A percentile compares a stretch with the other conserved stretches of the same genome.
These are phyloP conservation scores for Vanrija pseudolonga DNA, from an alignment of 1,284 basidiomycete genomes.

Conservation along the genomic window DNA sequence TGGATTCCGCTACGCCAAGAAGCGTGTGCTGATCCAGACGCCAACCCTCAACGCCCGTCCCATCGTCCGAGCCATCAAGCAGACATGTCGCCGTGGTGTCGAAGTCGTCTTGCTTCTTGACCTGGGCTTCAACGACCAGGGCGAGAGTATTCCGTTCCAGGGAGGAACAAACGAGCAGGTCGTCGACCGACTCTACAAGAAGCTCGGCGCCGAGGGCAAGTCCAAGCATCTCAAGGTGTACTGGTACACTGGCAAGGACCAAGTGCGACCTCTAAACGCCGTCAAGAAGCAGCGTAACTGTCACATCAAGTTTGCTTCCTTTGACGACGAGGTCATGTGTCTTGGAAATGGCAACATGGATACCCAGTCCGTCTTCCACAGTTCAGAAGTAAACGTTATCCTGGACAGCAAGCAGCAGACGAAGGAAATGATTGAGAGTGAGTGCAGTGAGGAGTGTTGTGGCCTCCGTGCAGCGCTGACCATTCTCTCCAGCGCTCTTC, in stretches of 20 bases:
- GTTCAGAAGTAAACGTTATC: constrained; percentile 72
- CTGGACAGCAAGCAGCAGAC: constrained; percentile 63
- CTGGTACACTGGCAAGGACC: constrained; percentile 59
- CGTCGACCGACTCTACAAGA: constrained; percentile 61
- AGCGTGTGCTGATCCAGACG: constrained; percentile 70
- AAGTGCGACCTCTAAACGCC: constrained; percentile 67
- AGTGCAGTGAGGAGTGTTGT: too few species aligned
- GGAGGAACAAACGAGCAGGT: constrained; percentile 78
- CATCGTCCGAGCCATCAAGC: constrained; percentile 62
- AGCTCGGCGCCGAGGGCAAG: constrained; percentile 54
- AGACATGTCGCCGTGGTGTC: constrained; percentile 65
- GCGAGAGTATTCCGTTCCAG: constrained; percentile 63
- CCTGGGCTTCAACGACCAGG: constrained; percentile 67
- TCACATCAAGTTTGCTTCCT: constrained; percentile 70
- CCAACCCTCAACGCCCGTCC: constrained; percentile 72
- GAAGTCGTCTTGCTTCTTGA: constrained; percentile 63
- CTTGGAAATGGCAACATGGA: constrained; percentile 55
- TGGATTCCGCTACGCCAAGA: constrained; percentile 63
- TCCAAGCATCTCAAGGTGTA: constrained; percentile 61
- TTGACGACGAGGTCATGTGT: constrained; percentile 68
- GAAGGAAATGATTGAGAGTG: constrained; percentile 59
- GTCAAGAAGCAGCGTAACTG: constrained; percentile 70
- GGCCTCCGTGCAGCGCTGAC: neutral
- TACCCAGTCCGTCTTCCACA: constrained; percentile 65
- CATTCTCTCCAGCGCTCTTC: constrained; percentile 53